A percentile compares a stretch with the other conserved stretches of the same genome.
Conservation (phyloP, 1,139 yeast species). For the Trichomonascaceae sp. region DNA sequence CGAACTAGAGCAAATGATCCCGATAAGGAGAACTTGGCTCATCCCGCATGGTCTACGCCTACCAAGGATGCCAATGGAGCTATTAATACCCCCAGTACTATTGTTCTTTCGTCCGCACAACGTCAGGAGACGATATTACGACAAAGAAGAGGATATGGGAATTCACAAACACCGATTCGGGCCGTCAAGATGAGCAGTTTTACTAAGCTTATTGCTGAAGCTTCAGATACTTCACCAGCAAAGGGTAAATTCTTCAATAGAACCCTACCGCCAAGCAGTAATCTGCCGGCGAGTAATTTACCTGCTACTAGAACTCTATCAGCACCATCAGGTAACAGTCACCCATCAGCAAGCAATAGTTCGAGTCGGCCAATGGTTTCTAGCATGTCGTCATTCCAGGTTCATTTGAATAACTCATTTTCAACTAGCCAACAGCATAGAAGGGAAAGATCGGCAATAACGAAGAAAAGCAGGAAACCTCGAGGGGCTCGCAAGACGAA, state of each 20-base stretch:
- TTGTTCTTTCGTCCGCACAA: slow-evolving; percentile 2
- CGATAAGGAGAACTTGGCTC: slow-evolving; percentile 3
- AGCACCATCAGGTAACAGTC: slow-evolving; percentile 1
- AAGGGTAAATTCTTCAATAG: slow-evolving; percentile 24
- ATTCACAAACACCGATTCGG: slow-evolving; percentile 25
- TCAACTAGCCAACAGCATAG: not conserved
- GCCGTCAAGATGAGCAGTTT: slow-evolving; percentile 24
- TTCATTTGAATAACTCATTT: slow-evolving; percentile 18
- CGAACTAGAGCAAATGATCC: not conserved
- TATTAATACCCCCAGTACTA: slow-evolving; percentile 2
- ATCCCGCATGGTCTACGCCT: slow-evolving; percentile 4
- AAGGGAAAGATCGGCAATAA: not conserved
- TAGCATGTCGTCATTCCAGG: slow-evolving; percentile 28
- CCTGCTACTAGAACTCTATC: slow-evolving; percentile 7
- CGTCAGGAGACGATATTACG: slow-evolving; percentile 8
- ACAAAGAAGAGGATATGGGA: slow-evolving; percentile 1
- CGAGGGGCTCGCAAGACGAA: not conserved
- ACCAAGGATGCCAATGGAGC: not conserved
- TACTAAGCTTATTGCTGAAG: slow-evolving; percentile 26
- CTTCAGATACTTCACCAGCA: slow-evolving; percentile 28
- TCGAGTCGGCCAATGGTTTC: slow-evolving; percentile 26
- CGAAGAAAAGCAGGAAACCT: not conserved
- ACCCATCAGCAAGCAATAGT: slow-evolving; percentile 6
- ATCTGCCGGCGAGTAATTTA: not conserved
- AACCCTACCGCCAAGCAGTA: slow-evolving; percentile 2